Evolutionary conservation across 352 stramenopile genomes (phyloP).

Genomic region (Bremia lactucae): DNA sequence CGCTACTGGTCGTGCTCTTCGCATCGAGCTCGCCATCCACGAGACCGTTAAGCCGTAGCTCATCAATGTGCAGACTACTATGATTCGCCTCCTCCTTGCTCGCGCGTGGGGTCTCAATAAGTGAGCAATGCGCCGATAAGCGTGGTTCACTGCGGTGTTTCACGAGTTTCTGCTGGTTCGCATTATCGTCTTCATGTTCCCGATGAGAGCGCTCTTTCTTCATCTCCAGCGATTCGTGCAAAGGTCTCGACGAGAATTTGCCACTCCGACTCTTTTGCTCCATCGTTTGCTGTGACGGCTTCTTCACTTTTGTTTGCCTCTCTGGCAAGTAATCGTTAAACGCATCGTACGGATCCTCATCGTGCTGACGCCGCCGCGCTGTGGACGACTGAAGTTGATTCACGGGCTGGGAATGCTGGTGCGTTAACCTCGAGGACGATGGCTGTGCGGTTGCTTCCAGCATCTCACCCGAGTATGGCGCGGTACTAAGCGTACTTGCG

Average conservation of each 20-base stretch:
- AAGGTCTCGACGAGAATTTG: conserved; percentile 31
- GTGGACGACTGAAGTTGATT: conserved; percentile 3
- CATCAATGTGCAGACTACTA: conserved; percentile 19
- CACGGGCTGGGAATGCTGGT: conserved; percentile 5
- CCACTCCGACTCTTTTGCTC: conserved; percentile 18
- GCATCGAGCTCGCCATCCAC: conserved; percentile 36
- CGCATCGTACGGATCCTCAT: conserved; percentile 44
- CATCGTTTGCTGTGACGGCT: conserved; percentile 25
- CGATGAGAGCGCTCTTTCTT: conserved; percentile 7
- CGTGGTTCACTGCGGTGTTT: conserved; percentile 21
- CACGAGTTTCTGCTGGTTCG: conserved; percentile 16
- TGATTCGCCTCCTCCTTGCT: conserved; percentile 8
- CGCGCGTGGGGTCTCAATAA: conserved; percentile 12
- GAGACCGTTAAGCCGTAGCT: conserved; percentile 18
- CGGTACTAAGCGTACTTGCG: neutral
- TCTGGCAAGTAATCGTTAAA: conserved; percentile 68
- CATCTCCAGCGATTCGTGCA: conserved; percentile 15
- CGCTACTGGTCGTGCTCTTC: conserved; percentile 18
- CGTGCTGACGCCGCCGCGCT: conserved; percentile 4
- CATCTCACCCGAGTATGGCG: conserved; percentile 1
- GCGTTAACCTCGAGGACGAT: neutral
- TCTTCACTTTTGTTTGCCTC: conserved; percentile 36
- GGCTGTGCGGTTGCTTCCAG: neutral
- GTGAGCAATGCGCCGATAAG: conserved; percentile 19
- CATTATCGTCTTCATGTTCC: conserved; percentile 5